Percentiles rank a stretch among this genome's conserved stretches.
Conservation (phyloP, 2,329 filamentous ascomycete genomes). For the Hypoxylon sp. region DNA sequence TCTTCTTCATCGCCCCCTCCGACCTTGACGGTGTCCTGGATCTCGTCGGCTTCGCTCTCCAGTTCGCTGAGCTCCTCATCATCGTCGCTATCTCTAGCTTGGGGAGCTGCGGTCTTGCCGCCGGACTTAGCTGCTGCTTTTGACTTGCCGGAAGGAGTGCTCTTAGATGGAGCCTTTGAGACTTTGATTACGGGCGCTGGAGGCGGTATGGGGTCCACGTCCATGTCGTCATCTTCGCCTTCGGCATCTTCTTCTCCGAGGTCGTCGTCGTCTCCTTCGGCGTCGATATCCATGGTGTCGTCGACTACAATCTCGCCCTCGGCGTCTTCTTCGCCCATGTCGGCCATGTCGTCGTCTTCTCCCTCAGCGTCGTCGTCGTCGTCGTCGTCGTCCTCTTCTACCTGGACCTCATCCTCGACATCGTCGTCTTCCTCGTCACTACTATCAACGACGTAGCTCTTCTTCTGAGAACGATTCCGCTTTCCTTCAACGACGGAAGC, state of each 20-base stretch:
- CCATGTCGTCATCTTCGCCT: slow-evolving; percentile 68
- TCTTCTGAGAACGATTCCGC: slow-evolving; percentile 69
- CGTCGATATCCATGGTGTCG: slow-evolving; percentile 61
- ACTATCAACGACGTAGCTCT: slow-evolving; percentile 73
- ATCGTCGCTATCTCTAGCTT: slow-evolving; percentile 63
- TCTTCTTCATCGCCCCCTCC: slow-evolving; percentile 59
- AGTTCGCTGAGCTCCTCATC: slow-evolving; percentile 71
- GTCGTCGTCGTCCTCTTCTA: slow-evolving; percentile 55
- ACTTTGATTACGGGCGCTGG: slow-evolving; percentile 65
- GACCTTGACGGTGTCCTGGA: slow-evolving; percentile 63
- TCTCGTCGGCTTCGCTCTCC: slow-evolving; percentile 66
- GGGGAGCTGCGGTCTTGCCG: slow-evolving; percentile 48
- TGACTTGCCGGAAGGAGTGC: slow-evolving; percentile 49
- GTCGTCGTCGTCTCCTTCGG: slow-evolving; percentile 60
- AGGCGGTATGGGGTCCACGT: slow-evolving; percentile 55
- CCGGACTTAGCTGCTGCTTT: slow-evolving; percentile 55
- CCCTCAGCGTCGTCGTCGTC: slow-evolving; percentile 57
- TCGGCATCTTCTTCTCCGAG: slow-evolving; percentile 61
- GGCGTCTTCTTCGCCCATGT: slow-evolving; percentile 57
- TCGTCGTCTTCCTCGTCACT: slow-evolving; percentile 62
- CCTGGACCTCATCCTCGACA: slow-evolving; percentile 57
- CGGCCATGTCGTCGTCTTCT: slow-evolving; percentile 59
- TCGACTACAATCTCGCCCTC: slow-evolving; percentile 55
- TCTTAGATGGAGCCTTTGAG: slow-evolving; percentile 61
- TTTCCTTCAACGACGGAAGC: slow-evolving; percentile 63